A percentile compares a stretch with the other conserved stretches of the same genome.
Conservation (phyloP, 2,329 filamentous ascomycete genomes). For the Sclerotiophoma versabilis region DNA sequence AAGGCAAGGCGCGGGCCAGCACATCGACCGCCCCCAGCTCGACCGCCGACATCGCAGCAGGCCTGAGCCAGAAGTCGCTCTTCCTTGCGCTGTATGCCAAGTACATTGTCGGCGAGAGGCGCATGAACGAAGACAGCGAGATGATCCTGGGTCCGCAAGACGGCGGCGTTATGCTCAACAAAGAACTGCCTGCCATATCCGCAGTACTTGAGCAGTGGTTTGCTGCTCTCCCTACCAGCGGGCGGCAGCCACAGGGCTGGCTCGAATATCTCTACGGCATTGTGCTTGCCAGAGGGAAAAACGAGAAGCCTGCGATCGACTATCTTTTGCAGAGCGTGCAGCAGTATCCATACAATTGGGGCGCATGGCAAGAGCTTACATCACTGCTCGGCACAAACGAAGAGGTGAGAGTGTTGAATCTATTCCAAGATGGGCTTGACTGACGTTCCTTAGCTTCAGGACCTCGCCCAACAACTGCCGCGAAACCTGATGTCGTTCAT, state of each 20-base stretch:
- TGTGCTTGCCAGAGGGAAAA: constrained; percentile 88
- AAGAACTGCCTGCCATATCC: constrained; percentile 79
- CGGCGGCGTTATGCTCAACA: constrained; percentile 82
- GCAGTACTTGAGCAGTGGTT: constrained; percentile 85
- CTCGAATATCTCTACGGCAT: constrained; percentile 93
- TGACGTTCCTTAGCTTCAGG: constrained; percentile 1
- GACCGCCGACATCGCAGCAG: constrained; percentile 50
- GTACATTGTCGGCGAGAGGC: constrained; percentile 91
- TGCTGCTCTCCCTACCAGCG: constrained; percentile 64
- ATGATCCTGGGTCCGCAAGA: constrained; percentile 96
- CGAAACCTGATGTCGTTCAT: constrained; percentile 93
- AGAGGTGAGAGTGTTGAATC: constrained; percentile 64
- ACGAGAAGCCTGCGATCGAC: constrained; percentile 81
- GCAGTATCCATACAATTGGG: constrained; percentile 94
- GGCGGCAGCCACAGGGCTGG: constrained; percentile 81
- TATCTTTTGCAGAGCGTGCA: constrained; percentile 91
- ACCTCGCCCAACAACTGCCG: constrained; percentile 67
- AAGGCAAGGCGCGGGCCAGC: constrained; percentile 64
- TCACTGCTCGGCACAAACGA: constrained; percentile 79
- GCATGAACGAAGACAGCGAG: constrained; percentile 94
- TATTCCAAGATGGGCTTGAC: not conserved
- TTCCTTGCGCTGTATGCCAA: constrained; percentile 94
- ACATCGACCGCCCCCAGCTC: constrained; percentile 47
- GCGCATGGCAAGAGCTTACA: constrained; percentile 92
- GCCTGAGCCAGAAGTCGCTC: constrained; percentile 85